A percentile compares a stretch with the other conserved stretches of the same genome.
phyloP scores from a whole-genome alignment of 495 filamentous ascomycete genomes.

The Saxophila tyrrhenica region DNA sequence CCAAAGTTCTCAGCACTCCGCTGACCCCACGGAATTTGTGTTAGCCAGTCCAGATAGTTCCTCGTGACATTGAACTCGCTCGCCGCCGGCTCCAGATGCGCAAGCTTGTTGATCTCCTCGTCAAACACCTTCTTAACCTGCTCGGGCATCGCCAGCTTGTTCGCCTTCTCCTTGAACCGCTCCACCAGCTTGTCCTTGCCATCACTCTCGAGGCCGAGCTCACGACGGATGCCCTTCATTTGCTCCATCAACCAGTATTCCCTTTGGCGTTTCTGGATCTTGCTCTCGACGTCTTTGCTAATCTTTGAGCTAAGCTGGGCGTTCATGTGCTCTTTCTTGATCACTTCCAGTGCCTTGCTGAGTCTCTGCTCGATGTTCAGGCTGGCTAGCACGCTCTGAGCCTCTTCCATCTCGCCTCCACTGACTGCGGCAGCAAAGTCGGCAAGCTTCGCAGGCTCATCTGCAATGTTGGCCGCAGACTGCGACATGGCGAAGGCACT shows the following conservation, averaged over 20 bases:
- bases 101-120: slow-evolving; percentile 93
- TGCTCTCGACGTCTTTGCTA: slow-evolving; percentile 91
- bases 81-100: slow-evolving; percentile 84
- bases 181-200: slow-evolving; percentile 97
- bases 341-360: slow-evolving; percentile 74
- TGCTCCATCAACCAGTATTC: slow-evolving; percentile 99
- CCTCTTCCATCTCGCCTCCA: slow-evolving; percentile 75
- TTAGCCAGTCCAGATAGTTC: slow-evolving; percentile 98
- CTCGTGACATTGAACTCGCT: slow-evolving; percentile 99
- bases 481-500: slow-evolving; percentile 93
- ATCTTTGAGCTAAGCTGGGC: slow-evolving; percentile 96
- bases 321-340: slow-evolving; percentile 98
- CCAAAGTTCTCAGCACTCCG: slow-evolving; percentile 94
- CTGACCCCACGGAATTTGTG: slow-evolving; percentile 95
- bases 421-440: slow-evolving; percentile 96
- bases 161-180: slow-evolving; percentile 90
- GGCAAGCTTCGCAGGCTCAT: slow-evolving; percentile 87
- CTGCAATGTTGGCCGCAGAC: slow-evolving; percentile 83
- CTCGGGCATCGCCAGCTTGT: slow-evolving; percentile 92
- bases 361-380: slow-evolving; percentile 83
- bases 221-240: slow-evolving; percentile 96
- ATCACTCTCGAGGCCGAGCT: slow-evolving; percentile 92
- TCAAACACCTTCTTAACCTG: slow-evolving; percentile 95
- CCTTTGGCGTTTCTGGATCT: slow-evolving; percentile 94
- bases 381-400: slow-evolving; percentile 85